phyloP scores from a whole-genome alignment of 192 early-diverging fungal species.

The Entomortierella lignicola region DNA sequence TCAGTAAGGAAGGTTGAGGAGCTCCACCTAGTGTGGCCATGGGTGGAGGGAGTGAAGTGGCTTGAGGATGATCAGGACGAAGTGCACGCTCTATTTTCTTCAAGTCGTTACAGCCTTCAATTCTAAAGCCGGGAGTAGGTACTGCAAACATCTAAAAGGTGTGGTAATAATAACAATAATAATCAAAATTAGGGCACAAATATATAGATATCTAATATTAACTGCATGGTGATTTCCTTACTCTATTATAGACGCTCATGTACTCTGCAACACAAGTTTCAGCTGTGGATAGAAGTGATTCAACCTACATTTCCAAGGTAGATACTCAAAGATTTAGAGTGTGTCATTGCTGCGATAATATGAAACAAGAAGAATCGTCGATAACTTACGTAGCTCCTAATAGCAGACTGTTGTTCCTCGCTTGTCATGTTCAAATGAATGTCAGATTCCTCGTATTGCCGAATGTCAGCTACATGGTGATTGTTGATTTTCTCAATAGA shows the following conservation, averaged over 20 bases:
- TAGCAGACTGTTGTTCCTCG: slow-evolving; percentile 3
- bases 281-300: slow-evolving; percentile 1
- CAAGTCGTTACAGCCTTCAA: slow-evolving; percentile 43
- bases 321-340: background rate
- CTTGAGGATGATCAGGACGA: background rate
- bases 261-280: slow-evolving; percentile 27
- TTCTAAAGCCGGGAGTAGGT: slow-evolving; percentile 25
- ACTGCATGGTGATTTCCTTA: slow-evolving; percentile 2
- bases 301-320: slow-evolving; percentile 9
- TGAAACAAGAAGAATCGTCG: background rate
- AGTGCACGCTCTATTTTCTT: slow-evolving; percentile 27
- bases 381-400: slow-evolving; percentile 34
- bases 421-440: background rate
- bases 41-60: background rate
- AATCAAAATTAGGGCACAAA: background rate
- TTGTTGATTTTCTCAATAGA: slow-evolving; percentile 5
- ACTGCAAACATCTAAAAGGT: slow-evolving; percentile 28
- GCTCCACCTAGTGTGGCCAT: background rate
- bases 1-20: slow-evolving; percentile 18
- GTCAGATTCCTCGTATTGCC: background rate
- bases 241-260: slow-evolving; percentile 24
- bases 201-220: background rate
- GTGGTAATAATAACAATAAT: too few relatives aligned
- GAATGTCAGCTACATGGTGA: background rate
- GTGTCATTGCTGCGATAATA: background rate